Base-by-base conservation (phyloP, 129 eudicot species). In the Logfia minima region DNA sequence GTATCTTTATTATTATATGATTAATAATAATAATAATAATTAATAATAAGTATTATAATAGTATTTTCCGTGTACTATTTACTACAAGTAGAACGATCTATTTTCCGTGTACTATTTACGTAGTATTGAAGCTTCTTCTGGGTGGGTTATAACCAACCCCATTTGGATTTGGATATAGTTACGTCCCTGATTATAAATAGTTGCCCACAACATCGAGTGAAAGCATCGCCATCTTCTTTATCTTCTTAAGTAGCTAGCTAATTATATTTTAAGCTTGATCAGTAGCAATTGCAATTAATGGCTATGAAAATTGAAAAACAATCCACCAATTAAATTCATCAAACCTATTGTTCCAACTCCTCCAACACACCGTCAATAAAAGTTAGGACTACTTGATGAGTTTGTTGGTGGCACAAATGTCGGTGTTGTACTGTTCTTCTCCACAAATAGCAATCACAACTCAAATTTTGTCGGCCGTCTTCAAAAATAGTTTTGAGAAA, bases 401-500 rank as follows among this genome's bases (percentile, higher is more conserved):
- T 11, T 8, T 24, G 68, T 10, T 62, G 2, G 4, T 26, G 0
- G 48, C 8, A 28, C 53, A 4, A 55, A 64, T 8, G 58, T 83
- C 3, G 60, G 77, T 41, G 8, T 60, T 26, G 70, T 71, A 62
- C 75, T 79, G 48, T 83, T 75, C 45, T 83, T 68, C 70, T 63
- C 55, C 22, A 13, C 32, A 51, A 23, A 31, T 13, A 59, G 22
- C 2, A 64, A 59, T 21, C 63, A 56, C 53, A 35, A 62, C n/a
- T n/a, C 24, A 23, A 17, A 62, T 31, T 14, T 32, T 26, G 43
- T 28, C 24, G 8, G 2, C 32, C 67, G 3, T 2, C 67, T 26
- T 8, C 37, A 62, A 24, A 14, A 62, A 11, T 62, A 37, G 0
- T 37, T 37, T 62, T 4, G n/a, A 62, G 67, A 62, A 11, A 62